A percentile compares a stretch with the other conserved stretches of the same genome.
Evolutionary conservation across 1,139 yeast species (phyloP).

Genomic region (Arxiozyma heterogenica): DNA sequence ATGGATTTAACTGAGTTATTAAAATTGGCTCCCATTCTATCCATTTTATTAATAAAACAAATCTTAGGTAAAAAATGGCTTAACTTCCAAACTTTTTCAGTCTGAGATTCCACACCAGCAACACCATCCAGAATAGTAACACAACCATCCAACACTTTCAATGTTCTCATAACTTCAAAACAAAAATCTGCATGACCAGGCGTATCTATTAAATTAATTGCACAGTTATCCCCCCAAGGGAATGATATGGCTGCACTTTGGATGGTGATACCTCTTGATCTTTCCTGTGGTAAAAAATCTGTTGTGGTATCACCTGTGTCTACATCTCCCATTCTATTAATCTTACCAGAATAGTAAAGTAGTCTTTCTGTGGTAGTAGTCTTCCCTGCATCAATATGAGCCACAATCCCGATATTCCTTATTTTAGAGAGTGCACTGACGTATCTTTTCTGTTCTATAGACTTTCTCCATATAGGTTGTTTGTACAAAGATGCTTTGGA

Average conservation of each 20-base stretch:
- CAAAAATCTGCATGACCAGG: constrained; percentile 99
- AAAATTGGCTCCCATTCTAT: constrained; percentile 90
- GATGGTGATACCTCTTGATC: constrained; percentile 90
- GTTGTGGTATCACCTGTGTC: constrained; percentile 97
- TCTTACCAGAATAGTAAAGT: constrained; percentile 80
- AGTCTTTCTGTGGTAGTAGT: constrained; percentile 94
- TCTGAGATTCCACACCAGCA: constrained; percentile 97
- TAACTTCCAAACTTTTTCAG: constrained; percentile 94
- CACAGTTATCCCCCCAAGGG: constrained; percentile 63
- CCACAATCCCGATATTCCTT: constrained; percentile 61
- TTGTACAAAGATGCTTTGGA: too few species aligned
- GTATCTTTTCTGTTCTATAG: background rate
- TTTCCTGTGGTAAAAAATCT: constrained; percentile 82
- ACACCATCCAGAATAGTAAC: constrained; percentile 90
- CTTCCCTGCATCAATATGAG: constrained; percentile 95
- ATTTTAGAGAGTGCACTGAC: constrained; percentile 13
- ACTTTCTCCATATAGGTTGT: too few species aligned
- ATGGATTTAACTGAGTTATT: constrained; percentile 83
- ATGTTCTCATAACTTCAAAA: constrained; percentile 83
- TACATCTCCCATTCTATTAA: constrained; percentile 77
- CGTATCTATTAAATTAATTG: constrained; percentile 83
- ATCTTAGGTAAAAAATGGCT: constrained; percentile 67
- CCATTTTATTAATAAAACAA: constrained; percentile 89
- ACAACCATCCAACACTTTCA: constrained; percentile 87
- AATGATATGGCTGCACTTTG: constrained; percentile 94